Conservation (phyloP, 768 basidiomycete genomes). For the Mycena belliarum region DNA sequence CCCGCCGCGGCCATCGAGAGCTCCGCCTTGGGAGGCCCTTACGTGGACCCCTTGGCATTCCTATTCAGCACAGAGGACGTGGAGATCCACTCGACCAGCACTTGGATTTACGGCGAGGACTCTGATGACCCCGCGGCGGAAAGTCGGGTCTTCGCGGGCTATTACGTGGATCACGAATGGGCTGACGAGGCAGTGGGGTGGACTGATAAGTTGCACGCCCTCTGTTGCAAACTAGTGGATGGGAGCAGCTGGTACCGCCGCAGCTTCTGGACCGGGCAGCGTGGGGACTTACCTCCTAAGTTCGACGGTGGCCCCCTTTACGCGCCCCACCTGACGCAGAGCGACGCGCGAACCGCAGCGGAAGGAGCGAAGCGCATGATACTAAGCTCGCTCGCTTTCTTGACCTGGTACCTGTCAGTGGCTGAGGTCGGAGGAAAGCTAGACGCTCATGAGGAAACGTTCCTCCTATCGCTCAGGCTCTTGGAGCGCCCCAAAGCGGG, state of each 20-base stretch:
- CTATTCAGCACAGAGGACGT: neutral
- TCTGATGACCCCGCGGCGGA: neutral
- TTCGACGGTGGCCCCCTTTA: neutral
- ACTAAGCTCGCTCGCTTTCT: neutral
- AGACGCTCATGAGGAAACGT: too few relatives aligned
- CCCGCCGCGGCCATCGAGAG: neutral
- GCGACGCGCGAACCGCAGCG: neutral
- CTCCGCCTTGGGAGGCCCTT: neutral
- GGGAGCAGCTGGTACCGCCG: too few relatives aligned
- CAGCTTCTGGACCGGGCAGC: too few relatives aligned
- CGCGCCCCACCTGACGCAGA: too few relatives aligned
- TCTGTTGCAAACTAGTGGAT: too few relatives aligned
- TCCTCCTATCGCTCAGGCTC: neutral
- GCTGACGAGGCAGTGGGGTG: too few relatives aligned
- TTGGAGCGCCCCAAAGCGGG: neutral
- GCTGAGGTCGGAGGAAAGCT: neutral
- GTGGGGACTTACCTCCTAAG: neutral
- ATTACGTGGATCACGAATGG: neutral
- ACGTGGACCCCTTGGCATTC: neutral
- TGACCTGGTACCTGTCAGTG: neutral
- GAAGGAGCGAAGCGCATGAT: neutral
- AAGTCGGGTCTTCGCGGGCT: neutral
- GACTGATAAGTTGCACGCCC: too few relatives aligned
- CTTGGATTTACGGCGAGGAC: neutral
- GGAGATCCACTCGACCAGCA: neutral